Evolutionary conservation across 345 rosid species (phyloP).

Genomic region (Pistacia vera): DNA sequence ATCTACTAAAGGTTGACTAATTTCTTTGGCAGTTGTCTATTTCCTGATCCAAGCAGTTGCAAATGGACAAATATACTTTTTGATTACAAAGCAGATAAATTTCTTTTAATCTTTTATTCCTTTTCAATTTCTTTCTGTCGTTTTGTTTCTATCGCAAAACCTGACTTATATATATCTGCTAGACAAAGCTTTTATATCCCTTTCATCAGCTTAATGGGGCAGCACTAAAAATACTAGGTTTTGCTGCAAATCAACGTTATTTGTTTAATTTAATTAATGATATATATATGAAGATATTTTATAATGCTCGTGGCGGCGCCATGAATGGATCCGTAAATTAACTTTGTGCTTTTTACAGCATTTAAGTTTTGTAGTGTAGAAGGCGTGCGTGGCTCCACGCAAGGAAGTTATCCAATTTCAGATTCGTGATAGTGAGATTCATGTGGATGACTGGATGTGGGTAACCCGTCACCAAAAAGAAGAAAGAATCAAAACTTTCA

Average conservation of each 20-base stretch:
- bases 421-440: conserved; percentile 1
- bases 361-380: background rate
- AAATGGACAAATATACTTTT: conserved; percentile 14
- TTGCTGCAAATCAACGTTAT: background rate
- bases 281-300: background rate
- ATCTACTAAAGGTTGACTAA: conserved; percentile 2
- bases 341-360: background rate
- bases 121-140: background rate
- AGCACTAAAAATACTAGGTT: background rate
- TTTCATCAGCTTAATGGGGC: conserved; percentile 1
- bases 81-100: conserved; percentile 3
- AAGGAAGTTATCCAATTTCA: conserved; percentile 5
- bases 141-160: conserved; percentile 1
- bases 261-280: background rate
- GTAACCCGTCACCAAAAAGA: background rate
- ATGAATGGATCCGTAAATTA: conserved; percentile 8
- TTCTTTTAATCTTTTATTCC: background rate
- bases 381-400: conserved; percentile 19
- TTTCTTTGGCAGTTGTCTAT: conserved; percentile 4
- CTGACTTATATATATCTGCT: background rate
- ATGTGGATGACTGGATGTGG: background rate
- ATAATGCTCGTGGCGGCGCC: conserved; percentile 21
- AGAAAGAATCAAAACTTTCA: background rate
- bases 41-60: background rate
- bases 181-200: background rate